Evolutionary conservation across 148 eudicot species (phyloP), one percentile per base, ranked within the genome.

Genomic region (Camellia granthamiana): DNA sequence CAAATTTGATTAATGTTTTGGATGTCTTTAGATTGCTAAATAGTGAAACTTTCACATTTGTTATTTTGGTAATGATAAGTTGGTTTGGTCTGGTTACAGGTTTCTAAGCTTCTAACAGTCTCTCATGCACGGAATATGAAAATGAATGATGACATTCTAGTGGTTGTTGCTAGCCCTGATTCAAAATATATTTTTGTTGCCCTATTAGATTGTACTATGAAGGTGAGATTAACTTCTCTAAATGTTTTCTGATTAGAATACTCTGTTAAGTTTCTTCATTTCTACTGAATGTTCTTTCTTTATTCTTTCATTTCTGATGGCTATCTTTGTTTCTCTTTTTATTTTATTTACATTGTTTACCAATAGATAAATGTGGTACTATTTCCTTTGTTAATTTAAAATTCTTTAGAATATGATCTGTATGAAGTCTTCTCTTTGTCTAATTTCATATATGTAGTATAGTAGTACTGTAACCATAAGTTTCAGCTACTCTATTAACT

Each of bases 151-250:
- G 98, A 93, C 81, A 91, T 92, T 84, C 78, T 93, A 72, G 97
- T 85, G 81, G 89, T 96, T 84, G 97, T 87, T 75, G 87, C 88
- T 73, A 96, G 97, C 84, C 94, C 98, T 58, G 94, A 93, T 87
- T 95, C 92, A 42, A 96, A 92, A 87, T 87, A 90, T 80, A 90
- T 93, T 74, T 97, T 97, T 59, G 95, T 90, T 83, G 94, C 98
- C 9, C 84, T 93, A 80, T 82, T 92, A 83, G 98, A 96, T 86
- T 89, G 88, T 87, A 96, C 93, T 42, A 91, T 96, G 77, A 90
- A 92, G 98, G 99, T 96, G 2, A 84, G 83, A 82, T 74, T 69
- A 54, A 13, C 69, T 75, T 67, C 51, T 68, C 38, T 77, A 70
- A 19, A 9, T 38, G 30, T n/a, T 70, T 43, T 69, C 21, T 72